phyloP scores from a whole-genome alignment of 305 asterid species.

The Solanum hybrid region DNA sequence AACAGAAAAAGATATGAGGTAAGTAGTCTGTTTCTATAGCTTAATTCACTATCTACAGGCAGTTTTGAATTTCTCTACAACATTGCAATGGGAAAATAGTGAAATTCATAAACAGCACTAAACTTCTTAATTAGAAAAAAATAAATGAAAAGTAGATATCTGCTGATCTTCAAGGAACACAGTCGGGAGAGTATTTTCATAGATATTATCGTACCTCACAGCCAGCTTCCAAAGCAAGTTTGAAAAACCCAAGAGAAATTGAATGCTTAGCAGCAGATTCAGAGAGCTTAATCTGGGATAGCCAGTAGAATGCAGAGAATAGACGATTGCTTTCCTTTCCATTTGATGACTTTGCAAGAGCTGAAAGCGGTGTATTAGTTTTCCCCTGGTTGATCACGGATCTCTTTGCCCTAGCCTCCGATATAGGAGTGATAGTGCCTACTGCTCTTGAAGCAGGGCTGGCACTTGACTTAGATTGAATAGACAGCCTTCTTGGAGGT shows the following conservation, averaged over 20 bases:
- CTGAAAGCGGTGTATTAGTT: constrained; percentile 52
- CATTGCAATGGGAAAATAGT: background rate
- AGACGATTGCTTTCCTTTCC: constrained; percentile 51
- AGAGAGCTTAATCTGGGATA: constrained; percentile 70
- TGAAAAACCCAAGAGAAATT: constrained; percentile 82
- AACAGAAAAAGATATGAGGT: background rate
- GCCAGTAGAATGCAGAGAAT: constrained; percentile 80
- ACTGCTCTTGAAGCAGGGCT: constrained; percentile 45
- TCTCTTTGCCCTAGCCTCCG: constrained; percentile 57
- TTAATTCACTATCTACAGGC: background rate
- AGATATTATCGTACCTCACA: constrained; percentile 52
- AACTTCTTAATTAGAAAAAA: background rate
- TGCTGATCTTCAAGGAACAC: background rate
- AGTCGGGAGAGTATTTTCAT: background rate
- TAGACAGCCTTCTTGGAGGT: constrained; percentile 84
- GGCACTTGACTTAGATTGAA: constrained; percentile 56
- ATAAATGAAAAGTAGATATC: background rate
- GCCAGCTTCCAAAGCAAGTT: constrained; percentile 77
- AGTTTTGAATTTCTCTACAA: background rate
- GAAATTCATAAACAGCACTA: background rate
- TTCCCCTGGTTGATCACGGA: constrained; percentile 32
- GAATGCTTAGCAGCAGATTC: constrained; percentile 85
- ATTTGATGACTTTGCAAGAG: constrained; percentile 38
- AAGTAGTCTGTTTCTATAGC: background rate
- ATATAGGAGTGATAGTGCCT: constrained; percentile 63